These are phyloP conservation scores for Teunomyces pallodes DNA, from an alignment of 805 yeast species.

Conservation along the genomic window DNA sequence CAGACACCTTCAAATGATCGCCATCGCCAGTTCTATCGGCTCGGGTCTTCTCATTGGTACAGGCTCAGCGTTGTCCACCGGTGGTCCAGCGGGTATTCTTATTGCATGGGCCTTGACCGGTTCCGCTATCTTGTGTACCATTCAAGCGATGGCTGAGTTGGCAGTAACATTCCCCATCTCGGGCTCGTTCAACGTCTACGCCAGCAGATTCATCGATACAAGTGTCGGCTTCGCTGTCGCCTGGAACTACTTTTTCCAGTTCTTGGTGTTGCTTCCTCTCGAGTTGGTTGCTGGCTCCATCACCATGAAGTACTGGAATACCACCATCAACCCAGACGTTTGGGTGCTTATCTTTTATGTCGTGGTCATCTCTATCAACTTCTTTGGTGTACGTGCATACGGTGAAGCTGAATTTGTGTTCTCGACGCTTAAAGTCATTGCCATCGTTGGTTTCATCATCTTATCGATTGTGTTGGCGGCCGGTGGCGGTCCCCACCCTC, in stretches of 20 bases:
- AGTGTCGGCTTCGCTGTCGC: constrained; percentile 55
- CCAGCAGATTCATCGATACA: constrained; percentile 54
- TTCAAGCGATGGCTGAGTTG: constrained; percentile 48
- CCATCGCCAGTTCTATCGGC: constrained; percentile 74
- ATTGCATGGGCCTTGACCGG: constrained; percentile 28
- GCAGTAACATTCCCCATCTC: constrained; percentile 53
- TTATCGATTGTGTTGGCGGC: constrained; percentile 47
- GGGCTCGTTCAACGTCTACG: constrained; percentile 51
- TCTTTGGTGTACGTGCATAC: constrained; percentile 52
- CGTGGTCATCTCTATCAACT: constrained; percentile 45
- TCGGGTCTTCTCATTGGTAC: constrained; percentile 50
- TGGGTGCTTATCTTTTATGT: constrained; percentile 58
- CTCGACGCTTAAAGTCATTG: constrained; percentile 46
- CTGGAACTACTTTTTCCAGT: constrained; percentile 52
- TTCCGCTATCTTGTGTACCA: constrained; percentile 21
- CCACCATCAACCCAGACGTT: constrained; percentile 52
- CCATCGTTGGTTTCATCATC: constrained; percentile 48
- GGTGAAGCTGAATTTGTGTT: constrained; percentile 58
- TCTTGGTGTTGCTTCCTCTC: constrained; percentile 56
- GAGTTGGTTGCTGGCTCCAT: constrained; percentile 62
- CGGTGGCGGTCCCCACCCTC: constrained; percentile 53
- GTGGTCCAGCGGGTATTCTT: constrained; percentile 31
- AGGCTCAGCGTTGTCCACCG: constrained; percentile 39
- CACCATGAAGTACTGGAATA: constrained; percentile 56
- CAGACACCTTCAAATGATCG: constrained; percentile 61